Evolutionary conservation across 169 alveolate species (phyloP).

Genomic region (Eimeria acervulina): DNA sequence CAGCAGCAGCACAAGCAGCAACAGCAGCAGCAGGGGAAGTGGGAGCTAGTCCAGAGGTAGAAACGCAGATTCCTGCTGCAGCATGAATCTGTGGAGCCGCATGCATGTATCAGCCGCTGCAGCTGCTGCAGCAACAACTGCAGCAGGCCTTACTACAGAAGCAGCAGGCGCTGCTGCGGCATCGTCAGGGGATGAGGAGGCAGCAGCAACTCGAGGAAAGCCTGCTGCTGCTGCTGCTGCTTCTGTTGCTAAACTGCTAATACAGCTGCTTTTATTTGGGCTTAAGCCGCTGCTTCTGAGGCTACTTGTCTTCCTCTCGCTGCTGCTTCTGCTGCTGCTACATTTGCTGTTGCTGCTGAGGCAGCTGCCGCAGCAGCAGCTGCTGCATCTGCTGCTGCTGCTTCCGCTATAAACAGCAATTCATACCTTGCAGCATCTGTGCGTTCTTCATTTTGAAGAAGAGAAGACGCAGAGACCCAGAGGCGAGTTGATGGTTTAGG

Average conservation of each 20-base stretch:
- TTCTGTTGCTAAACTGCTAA: not conserved
- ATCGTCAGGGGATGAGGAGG: not conserved
- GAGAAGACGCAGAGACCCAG: not conserved
- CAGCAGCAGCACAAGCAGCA: too few relatives aligned
- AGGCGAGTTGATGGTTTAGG: not conserved
- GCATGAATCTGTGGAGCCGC: not conserved
- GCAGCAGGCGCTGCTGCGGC: too few relatives aligned
- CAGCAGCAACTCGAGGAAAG: not conserved
- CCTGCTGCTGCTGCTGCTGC: not conserved
- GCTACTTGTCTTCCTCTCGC: too few relatives aligned
- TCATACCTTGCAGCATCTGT: constrained; percentile 20
- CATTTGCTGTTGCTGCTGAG: too few relatives aligned
- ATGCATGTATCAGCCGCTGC: not conserved
- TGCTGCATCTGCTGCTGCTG: not conserved
- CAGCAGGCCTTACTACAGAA: too few relatives aligned
- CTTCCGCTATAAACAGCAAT: not conserved
- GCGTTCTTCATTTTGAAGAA: not conserved
- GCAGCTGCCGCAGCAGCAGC: too few relatives aligned
- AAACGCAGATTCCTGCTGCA: not conserved
- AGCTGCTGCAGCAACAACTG: not conserved
- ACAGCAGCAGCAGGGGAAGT: too few relatives aligned
- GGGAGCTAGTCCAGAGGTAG: too few relatives aligned
- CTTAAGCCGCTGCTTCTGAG: not conserved
- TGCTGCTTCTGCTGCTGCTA: not conserved
- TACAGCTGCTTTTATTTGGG: not conserved